Evolutionary conservation across 2,329 filamentous ascomycete genomes (phyloP).

Genomic region (Ophiostoma triangulosporum): DNA sequence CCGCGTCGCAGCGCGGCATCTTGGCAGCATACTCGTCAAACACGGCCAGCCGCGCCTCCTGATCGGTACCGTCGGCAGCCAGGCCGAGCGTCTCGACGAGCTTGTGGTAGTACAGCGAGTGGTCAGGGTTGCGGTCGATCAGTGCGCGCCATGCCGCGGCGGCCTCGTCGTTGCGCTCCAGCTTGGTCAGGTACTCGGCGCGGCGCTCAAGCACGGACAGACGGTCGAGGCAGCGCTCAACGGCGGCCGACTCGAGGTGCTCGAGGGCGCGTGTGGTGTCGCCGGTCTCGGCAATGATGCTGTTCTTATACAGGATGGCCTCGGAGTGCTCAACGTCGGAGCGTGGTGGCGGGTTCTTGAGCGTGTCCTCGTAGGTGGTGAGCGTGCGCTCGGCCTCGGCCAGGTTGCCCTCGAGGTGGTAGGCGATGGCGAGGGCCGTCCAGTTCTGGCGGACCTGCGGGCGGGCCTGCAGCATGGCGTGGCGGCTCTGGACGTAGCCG

Average conservation of each 20-base stretch:
- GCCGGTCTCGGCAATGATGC: slow-evolving; percentile 79
- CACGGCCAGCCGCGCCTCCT: slow-evolving; percentile 49
- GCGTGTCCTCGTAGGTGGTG: slow-evolving; percentile 81
- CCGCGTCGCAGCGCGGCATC: slow-evolving; percentile 70
- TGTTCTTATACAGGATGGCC: slow-evolving; percentile 88
- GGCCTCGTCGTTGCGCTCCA: slow-evolving; percentile 68
- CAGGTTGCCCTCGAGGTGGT: slow-evolving; percentile 80
- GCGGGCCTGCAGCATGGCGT: slow-evolving; percentile 72
- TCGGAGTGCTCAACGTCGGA: slow-evolving; percentile 87
- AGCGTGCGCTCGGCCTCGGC: slow-evolving; percentile 80
- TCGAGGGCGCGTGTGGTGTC: slow-evolving; percentile 72
- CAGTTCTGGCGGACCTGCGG: slow-evolving; percentile 81
- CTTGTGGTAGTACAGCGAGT: slow-evolving; percentile 71
- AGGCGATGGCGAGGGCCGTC: slow-evolving; percentile 90
- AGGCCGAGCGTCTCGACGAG: slow-evolving; percentile 49
- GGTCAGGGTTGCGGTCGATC: slow-evolving; percentile 77
- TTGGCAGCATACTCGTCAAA: slow-evolving; percentile 73
- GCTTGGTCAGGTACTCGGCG: slow-evolving; percentile 68
- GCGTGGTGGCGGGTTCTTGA: slow-evolving; percentile 67
- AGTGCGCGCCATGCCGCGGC: slow-evolving; percentile 67
- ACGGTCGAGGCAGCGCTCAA: slow-evolving; percentile 69
- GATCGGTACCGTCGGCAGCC: slow-evolving; percentile 45
- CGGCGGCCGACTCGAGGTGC: slow-evolving; percentile 65
- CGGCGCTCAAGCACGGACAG: slow-evolving; percentile 74
- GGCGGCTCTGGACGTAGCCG: slow-evolving; percentile 83